Base-by-base conservation (phyloP, 73 alveolate species). In the Paramecium sexaurelia region DNA sequence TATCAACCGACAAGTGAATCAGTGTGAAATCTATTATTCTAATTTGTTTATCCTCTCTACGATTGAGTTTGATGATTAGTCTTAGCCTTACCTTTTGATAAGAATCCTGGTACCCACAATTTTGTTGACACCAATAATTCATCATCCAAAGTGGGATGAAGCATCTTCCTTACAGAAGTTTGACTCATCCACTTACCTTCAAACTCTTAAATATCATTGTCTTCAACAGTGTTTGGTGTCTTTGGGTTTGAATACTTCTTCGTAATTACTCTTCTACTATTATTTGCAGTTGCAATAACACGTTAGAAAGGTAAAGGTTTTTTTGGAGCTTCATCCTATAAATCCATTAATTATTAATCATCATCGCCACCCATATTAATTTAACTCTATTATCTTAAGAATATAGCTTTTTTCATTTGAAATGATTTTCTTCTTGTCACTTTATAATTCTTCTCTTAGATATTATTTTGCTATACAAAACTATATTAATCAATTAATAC, bases 81-180 rank as follows among this genome's bases (percentile, higher is more conserved):
- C 29, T 5, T 61, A 6, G 17, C 6, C 26, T 56, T 56, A 20
- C 19, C 75, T 35, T 32, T 61, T 11, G 83, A 61, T 0, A 61
- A 8, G 26, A 61, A 61, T 61, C 83, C 83, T 56, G 73, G 75
- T 13, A 88, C 90, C 94, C 94, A 88, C 11, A 26, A 35, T 33
- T 75, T 75, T 10, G 39, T 57, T 45, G 29, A 40, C 39, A 73
- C 73, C 29, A 71, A 13, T 43, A 55, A 88, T 26, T 88, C 94
- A 6, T 37, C 85, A 13, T 55, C 84, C 15, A 88, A 36, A 82
- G 67, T 88, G 1, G 94, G 94, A 71, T 88, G 94, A 0, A 88
- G 51, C 35, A 69, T 19, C 6, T 68, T 29, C n/a, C 94, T 67
- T 5, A 88, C 84, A 13, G 13, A 8, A 10, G 55, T 29, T 61